Evolutionary conservation across 495 filamentous ascomycete species (phyloP), one percentile per base, ranked within the genome.

Genomic region (Hyaloscypha bicolor): DNA sequence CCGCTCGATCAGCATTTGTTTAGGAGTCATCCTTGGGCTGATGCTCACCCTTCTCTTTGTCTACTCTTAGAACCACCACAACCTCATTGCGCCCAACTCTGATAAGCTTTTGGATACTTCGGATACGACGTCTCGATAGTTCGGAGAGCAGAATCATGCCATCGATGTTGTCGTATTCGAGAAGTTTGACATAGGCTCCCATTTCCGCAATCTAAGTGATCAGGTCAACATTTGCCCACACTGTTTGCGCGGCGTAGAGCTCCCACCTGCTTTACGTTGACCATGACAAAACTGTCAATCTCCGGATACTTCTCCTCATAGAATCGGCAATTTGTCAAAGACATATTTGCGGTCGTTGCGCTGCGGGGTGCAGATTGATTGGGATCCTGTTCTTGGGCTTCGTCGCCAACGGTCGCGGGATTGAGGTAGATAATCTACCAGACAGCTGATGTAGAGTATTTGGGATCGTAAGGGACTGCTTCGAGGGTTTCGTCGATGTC

Each of bases 91-190:
- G 88, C 31, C 96, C 95, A 65, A 99, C 96, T 57, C 95, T 90
- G 75, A 99, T 99, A 59, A 99, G 88, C 83, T 99, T 99, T 79
- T 99, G 95, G 75, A 99, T 99, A 86, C 89, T 93, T 80, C 95
- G 83, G 73, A 99, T 99, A 86, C 95, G 94, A 80, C 95, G 89
- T 79, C 95, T 86, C 31, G 96, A 98, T 58, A 99, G 86, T 78
- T 99, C 95, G 72, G 91, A 95, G 68, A 99, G 90, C 58, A 99
- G 84, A 69, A 99, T 99, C 95, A 99, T 99, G 83, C 95, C 95
- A 77, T 99, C 95, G 79, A 99, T 99, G 81, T 97, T 96, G 78
- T 98, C 95, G 79, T 99, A 99, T 82, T 99, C 95, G 72, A 99
- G 89, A 32, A 99, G 88, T 82, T 99, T 99, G 75, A 99, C 95